Evolutionary conservation across 176 grass and related monocot species (phyloP).

Genomic region (Elymus sibiricus): DNA sequence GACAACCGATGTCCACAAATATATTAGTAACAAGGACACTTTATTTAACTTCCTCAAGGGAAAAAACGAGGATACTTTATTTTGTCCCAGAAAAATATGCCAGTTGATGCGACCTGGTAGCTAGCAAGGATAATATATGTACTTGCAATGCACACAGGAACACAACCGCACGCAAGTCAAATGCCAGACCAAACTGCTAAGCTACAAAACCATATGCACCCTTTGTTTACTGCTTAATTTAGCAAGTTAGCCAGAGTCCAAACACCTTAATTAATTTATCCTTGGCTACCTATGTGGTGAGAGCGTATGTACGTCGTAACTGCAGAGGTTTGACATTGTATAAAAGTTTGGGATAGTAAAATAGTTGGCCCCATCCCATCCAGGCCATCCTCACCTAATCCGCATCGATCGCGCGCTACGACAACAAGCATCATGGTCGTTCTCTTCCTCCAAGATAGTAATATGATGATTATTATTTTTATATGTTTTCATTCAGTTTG

Average conservation of each 20-base stretch:
- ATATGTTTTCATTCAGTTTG: too few relatives aligned
- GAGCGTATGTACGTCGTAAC: neutral
- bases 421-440: conserved; percentile 12
- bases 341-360: neutral
- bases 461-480: too few relatives aligned
- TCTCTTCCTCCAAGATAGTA: neutral
- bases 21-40: neutral
- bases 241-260: conserved; percentile 6
- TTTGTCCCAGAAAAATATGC: conserved; percentile 6
- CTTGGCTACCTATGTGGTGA: conserved; percentile 13
- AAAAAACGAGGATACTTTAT: neutral
- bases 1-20: conserved; percentile 14
- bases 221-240: neutral
- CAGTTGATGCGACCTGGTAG: conserved; percentile 6
- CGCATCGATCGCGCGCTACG: conserved; percentile 6
- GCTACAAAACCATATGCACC: neutral
- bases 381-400: conserved; percentile 38
- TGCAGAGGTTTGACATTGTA: conserved; percentile 40
- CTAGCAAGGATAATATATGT: neutral
- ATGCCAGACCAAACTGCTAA: conserved; percentile 4
- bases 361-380: conserved; percentile 23
- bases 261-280: neutral
- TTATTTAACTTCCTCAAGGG: neutral
- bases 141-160: neutral
- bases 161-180: neutral